These are phyloP conservation scores for Bonia amplexicaulis DNA, from an alignment of 176 grass and related monocot genomes.

Conservation along the genomic window DNA sequence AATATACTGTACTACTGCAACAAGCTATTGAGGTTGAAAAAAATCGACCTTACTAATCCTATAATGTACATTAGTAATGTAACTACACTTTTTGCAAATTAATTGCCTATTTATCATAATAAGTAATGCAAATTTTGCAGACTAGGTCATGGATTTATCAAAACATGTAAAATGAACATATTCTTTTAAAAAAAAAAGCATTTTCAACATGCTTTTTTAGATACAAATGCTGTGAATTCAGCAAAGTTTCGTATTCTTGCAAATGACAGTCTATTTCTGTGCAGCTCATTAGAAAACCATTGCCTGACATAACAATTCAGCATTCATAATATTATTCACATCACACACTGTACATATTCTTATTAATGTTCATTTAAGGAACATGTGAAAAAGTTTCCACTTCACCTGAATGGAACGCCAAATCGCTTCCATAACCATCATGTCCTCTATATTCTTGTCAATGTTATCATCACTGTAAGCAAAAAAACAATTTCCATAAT, in stretches of 20 bases:
- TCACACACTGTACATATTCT: neutral
- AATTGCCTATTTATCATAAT: neutral
- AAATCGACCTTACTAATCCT: neutral
- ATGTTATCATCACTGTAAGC: conserved; percentile 79
- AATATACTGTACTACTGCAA: neutral
- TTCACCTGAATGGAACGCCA: conserved; percentile 95
- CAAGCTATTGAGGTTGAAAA: neutral
- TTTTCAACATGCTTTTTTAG: neutral
- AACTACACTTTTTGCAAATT: neutral
- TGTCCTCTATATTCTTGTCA: conserved; percentile 77
- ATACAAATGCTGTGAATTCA: neutral
- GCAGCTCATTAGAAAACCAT: neutral
- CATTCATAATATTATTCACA: conserved; percentile 12
- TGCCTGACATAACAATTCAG: neutral
- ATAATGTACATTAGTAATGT: neutral
- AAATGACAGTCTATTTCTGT: neutral
- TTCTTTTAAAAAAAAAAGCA: neutral
- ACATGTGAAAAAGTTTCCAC: neutral
- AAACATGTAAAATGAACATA: neutral
- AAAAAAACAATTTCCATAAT: conserved; percentile 14
- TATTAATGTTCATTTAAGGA: neutral
- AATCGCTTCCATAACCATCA: conserved; percentile 99
- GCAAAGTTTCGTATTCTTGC: neutral
- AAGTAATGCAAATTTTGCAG: neutral
- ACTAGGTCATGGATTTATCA: neutral